Evolutionary conservation across 2,329 filamentous ascomycete species (phyloP).

Genomic region (Neofusicoccum laricinum): DNA sequence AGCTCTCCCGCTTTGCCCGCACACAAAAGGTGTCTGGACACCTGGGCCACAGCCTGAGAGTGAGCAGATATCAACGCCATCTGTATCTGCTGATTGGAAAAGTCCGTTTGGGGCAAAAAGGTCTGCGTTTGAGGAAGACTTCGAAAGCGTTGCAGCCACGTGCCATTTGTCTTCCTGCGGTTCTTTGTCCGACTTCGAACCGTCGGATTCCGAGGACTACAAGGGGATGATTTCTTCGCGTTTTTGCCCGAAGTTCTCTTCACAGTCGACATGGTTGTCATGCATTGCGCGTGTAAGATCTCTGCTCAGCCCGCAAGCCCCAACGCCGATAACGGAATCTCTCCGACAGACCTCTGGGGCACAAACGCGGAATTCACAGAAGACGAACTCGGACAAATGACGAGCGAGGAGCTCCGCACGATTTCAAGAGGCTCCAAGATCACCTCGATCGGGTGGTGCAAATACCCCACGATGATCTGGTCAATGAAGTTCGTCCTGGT

Average conservation of each 20-base stretch:
- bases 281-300: background rate
- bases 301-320: too few species aligned
- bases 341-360: background rate
- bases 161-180: background rate
- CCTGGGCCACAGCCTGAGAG: background rate
- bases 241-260: background rate
- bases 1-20: background rate
- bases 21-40: background rate
- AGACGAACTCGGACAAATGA: background rate
- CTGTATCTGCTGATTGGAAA: too few species aligned
- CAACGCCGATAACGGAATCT: too few species aligned
- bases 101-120: background rate
- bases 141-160: background rate
- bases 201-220: background rate
- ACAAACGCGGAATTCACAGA: background rate
- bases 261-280: background rate
- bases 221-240: background rate
- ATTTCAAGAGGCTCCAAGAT: background rate
- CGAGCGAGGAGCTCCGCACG: background rate
- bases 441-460: background rate
- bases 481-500: constrained; percentile 30
- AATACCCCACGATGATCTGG: constrained; percentile 38
- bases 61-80: background rate
- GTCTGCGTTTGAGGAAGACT: background rate
- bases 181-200: background rate